phyloP scores from a whole-genome alignment of 202 grass and related monocot genomes.

The Panicum virgatum region DNA sequence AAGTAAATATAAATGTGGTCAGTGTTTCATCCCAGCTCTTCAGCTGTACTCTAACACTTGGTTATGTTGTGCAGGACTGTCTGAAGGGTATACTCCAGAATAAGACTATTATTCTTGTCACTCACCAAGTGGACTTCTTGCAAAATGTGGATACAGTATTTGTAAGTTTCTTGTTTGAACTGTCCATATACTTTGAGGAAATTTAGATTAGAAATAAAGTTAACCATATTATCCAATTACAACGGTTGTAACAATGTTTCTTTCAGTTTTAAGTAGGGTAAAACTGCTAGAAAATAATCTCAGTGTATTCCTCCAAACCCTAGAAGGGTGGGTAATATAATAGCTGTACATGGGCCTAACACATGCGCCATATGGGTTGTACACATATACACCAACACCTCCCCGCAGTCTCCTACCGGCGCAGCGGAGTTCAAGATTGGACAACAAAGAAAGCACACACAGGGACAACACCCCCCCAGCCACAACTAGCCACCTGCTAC shows the following conservation, averaged over 20 bases:
- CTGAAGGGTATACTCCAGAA: slow-evolving; percentile 51
- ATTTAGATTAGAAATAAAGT: background rate
- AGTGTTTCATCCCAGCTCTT: background rate
- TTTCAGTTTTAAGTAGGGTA: background rate
- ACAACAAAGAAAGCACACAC: too few relatives aligned
- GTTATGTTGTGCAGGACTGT: slow-evolving; percentile 55
- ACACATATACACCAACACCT: too few relatives aligned
- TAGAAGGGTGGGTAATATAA: too few relatives aligned
- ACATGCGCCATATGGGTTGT: too few relatives aligned
- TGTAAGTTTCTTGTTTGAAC: slow-evolving; percentile 37
- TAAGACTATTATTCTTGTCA: slow-evolving; percentile 70
- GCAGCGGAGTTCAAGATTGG: too few relatives aligned
- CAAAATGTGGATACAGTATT: slow-evolving; percentile 60
- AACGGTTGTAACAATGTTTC: background rate
- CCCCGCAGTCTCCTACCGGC: too few relatives aligned
- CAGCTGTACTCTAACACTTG: slow-evolving; percentile 6
- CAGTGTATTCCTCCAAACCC: too few relatives aligned
- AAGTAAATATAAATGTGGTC: background rate
- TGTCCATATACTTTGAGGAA: background rate
- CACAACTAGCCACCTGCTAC: too few relatives aligned
- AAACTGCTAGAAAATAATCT: too few relatives aligned
- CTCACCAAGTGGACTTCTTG: slow-evolving; percentile 68
- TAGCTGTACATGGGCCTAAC: too few relatives aligned
- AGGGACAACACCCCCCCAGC: too few relatives aligned
- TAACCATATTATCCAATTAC: background rate